Base-by-base conservation (phyloP, 805 yeast species). In the Jamesozyma jinghongensis region DNA sequence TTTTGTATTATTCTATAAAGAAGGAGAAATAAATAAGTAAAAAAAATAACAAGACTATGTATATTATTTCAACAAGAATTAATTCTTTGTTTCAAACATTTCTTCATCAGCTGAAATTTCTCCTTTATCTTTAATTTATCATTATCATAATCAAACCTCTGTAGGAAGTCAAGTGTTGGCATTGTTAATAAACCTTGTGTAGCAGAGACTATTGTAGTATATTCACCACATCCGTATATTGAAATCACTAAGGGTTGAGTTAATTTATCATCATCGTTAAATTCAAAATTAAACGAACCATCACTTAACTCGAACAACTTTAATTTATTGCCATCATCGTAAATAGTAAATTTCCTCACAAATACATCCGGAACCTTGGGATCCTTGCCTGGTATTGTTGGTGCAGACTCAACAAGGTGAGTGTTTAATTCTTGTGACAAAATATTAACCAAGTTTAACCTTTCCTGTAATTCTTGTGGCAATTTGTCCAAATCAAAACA, bases 241-340 rank as follows among this genome's bases (percentile, higher is more conserved):
- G 32, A 19, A 19, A 43, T 25, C 7, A 32, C 40, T 19, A 31
- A 11, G n/a, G 30, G 34, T 6, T n/a, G 11, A 18, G 32, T 12
- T 14, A 13, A 20, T 20, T 31, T 31, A 29, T 38, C 12, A 19
- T 14, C 33, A 1, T 40, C 38, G 59, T 80, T 79, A 66, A 90
- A 90, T 63, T 90, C 90, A 68, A 86, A 86, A 62, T 90, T 97
- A 60, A 83, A 76, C 32, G 85, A 78, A 11, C 95, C 95, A 58
- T 86, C 83, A 54, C 94, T 84, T 67, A 90, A 66, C 59, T 85
- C 87, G 66, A 88, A 88, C 90, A 87, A 80, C 41, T 85, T 84
- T 60, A 74, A 84, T 45, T 78, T 17, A 38, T 28, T 20, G 28
- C 19, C 28, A 12, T 10, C 79, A 32, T 77, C 73, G 38, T 79